Evolutionary conservation across 2,329 filamentous ascomycete genomes (phyloP).

Genomic region (Arthrobotrys musiformis): DNA sequence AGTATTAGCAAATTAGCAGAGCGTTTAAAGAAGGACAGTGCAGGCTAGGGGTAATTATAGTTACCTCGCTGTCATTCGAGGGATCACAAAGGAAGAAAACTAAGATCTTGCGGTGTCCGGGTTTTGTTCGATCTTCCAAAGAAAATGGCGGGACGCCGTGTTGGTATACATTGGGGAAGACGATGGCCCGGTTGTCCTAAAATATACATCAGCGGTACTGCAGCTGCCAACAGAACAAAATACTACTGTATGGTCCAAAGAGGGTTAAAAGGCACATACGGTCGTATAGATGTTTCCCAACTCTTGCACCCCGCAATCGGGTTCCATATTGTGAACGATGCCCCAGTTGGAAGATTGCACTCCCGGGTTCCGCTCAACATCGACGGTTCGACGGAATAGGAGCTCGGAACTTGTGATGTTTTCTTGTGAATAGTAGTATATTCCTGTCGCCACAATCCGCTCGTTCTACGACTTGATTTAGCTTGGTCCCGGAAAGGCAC

Average conservation of each 20-base stretch:
- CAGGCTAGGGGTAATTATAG: neutral
- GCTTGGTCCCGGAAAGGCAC: neutral
- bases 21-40: too few species aligned
- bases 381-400: slow-evolving; percentile 65
- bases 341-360: neutral
- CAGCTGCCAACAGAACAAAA: too few species aligned
- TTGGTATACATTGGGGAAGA: slow-evolving; percentile 33
- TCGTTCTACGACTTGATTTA: slow-evolving; percentile 67
- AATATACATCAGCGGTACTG: neutral
- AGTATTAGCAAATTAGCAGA: neutral
- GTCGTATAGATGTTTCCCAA: slow-evolving; percentile 9
- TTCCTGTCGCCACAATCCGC: slow-evolving; percentile 71
- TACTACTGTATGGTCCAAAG: too few species aligned
- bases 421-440: slow-evolving; percentile 72
- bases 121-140: slow-evolving; percentile 15
- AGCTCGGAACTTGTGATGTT: slow-evolving; percentile 70
- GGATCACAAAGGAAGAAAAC: slow-evolving; percentile 59
- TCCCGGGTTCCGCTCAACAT: neutral
- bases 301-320: neutral
- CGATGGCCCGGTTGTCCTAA: slow-evolving; percentile 28
- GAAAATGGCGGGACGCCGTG: slow-evolving; percentile 38
- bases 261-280: neutral
- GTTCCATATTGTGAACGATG: neutral
- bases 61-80: neutral
- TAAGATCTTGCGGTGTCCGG: slow-evolving; percentile 31